Conservation (phyloP, 352 stramenopile species). For the Globisporangium emineosum region DNA sequence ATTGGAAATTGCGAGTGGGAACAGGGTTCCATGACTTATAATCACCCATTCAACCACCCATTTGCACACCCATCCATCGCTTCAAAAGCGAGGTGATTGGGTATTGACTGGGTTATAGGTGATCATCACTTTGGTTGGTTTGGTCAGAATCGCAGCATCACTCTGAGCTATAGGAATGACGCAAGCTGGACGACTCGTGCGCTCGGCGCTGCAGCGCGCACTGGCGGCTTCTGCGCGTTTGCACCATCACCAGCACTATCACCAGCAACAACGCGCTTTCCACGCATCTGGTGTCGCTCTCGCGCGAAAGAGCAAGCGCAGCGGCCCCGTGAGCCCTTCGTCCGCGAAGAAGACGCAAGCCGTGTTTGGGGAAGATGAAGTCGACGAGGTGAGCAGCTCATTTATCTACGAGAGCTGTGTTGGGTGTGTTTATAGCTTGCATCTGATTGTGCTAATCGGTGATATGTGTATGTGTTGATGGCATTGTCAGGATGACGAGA, state of each 20-base stretch:
- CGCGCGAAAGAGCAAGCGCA: constrained; percentile 45
- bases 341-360: constrained; percentile 15
- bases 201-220: constrained; percentile 3
- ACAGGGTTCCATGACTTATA: too few relatives aligned
- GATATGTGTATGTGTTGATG: not conserved
- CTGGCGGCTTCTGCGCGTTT: not conserved
- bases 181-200: constrained; percentile 9
- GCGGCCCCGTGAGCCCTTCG: constrained; percentile 16
- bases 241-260: not conserved
- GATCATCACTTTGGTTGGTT: constrained; percentile 10
- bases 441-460: not conserved
- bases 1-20: too few relatives aligned
- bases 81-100: not conserved
- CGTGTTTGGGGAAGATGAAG: constrained; percentile 27
- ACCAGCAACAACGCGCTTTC: constrained; percentile 21
- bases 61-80: too few relatives aligned
- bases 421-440: too few relatives aligned
- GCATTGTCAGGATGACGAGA: constrained; percentile 26
- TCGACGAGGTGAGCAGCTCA: constrained; percentile 22
- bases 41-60: not conserved
- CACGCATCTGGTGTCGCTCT: constrained; percentile 34
- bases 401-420: not conserved
- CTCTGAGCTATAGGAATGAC: not conserved
- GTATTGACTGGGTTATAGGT: constrained; percentile 1
- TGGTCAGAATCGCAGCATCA: constrained; percentile 1